phyloP scores from a whole-genome alignment of 2,329 filamentous ascomycete species.

The Cadophora sp. region DNA sequence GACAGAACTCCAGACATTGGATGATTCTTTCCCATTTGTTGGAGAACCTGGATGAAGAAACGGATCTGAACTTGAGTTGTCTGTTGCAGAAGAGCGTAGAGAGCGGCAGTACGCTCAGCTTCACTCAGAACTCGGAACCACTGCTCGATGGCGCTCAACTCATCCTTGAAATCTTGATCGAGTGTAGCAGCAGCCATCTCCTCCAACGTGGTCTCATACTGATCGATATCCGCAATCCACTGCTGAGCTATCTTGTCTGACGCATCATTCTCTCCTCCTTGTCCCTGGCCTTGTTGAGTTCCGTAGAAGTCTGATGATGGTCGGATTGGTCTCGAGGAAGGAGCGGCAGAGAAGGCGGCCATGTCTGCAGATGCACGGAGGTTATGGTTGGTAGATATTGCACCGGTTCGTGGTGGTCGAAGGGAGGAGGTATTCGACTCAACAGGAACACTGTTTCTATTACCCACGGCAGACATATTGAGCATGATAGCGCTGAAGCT shows the following conservation, averaged over 20 bases:
- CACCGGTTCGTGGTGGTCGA: slow-evolving; percentile 80
- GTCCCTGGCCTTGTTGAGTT: slow-evolving; percentile 69
- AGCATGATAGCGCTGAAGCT: slow-evolving; percentile 51
- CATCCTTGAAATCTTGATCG: slow-evolving; percentile 99
- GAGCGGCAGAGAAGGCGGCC: slow-evolving; percentile 77
- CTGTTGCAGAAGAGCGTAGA: slow-evolving; percentile 96
- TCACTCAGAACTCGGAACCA: slow-evolving; percentile 99
- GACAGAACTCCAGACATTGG: slow-evolving; percentile 96
- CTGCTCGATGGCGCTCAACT: slow-evolving; percentile 97
- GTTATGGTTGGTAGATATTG: slow-evolving; percentile 75
- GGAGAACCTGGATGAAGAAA: slow-evolving; percentile 98
- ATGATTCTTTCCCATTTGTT: slow-evolving; percentile 98
- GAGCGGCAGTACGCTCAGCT: slow-evolving; percentile 91
- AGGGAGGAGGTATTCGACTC: slow-evolving; percentile 86
- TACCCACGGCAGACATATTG: slow-evolving; percentile 74
- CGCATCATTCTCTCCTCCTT: slow-evolving; percentile 77
- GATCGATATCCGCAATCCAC: slow-evolving; percentile 98
- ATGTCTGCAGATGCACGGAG: slow-evolving; percentile 96
- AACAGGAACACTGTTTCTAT: slow-evolving; percentile 91
- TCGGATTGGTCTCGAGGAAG: slow-evolving; percentile 79
- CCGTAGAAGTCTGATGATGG: slow-evolving; percentile 96
- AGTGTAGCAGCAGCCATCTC: slow-evolving; percentile 99
- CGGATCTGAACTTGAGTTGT: slow-evolving; percentile 98
- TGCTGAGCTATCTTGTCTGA: slow-evolving; percentile 95
- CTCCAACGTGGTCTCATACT: slow-evolving; percentile 97